phyloP scores from a whole-genome alignment of 2,329 filamentous ascomycete genomes.

The Exophiala bonariae region DNA sequence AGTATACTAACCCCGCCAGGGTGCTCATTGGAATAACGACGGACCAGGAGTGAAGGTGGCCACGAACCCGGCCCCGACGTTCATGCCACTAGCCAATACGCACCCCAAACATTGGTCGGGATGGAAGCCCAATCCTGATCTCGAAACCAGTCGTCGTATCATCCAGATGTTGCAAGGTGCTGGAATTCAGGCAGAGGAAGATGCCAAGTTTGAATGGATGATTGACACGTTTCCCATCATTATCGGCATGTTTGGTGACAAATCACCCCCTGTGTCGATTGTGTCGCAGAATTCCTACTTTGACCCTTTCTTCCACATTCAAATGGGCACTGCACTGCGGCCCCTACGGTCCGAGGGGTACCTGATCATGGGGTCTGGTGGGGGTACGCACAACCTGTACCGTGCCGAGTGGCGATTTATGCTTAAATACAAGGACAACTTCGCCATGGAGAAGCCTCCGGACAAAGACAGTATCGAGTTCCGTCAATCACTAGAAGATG shows the following conservation, averaged over 20 bases:
- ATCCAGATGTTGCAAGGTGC: constrained; percentile 50
- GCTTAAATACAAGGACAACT: constrained; percentile 46
- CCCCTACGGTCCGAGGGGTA: constrained; percentile 54
- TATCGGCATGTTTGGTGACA: constrained; percentile 66
- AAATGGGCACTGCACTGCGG: constrained; percentile 36
- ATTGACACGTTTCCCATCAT: constrained; percentile 69
- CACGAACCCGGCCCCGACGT: no score
- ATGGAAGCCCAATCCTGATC: constrained; percentile 62
- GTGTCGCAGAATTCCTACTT: no score
- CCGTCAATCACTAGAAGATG: constrained; percentile 63
- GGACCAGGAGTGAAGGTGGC: constrained; percentile 60
- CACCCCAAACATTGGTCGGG: constrained; percentile 66
- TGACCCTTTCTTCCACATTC: no score
- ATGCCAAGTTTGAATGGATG: constrained; percentile 66
- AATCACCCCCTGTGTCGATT: constrained; percentile 62
- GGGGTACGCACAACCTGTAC: constrained; percentile 69
- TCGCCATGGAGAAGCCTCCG: constrained; percentile 50
- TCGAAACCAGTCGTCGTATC: constrained; percentile 51
- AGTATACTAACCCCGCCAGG: no score
- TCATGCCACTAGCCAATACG: constrained; percentile 59
- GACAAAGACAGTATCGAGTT: constrained; percentile 64
- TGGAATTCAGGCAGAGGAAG: constrained; percentile 55
- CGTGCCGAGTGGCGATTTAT: constrained; percentile 66
- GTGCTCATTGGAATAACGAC: constrained; percentile 65
- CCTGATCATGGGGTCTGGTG: constrained; percentile 61